A percentile compares a stretch with the other conserved stretches of the same genome.
phyloP scores from a whole-genome alignment of 768 basidiomycete genomes.

The Cystofilobasidium bisporidii region DNA sequence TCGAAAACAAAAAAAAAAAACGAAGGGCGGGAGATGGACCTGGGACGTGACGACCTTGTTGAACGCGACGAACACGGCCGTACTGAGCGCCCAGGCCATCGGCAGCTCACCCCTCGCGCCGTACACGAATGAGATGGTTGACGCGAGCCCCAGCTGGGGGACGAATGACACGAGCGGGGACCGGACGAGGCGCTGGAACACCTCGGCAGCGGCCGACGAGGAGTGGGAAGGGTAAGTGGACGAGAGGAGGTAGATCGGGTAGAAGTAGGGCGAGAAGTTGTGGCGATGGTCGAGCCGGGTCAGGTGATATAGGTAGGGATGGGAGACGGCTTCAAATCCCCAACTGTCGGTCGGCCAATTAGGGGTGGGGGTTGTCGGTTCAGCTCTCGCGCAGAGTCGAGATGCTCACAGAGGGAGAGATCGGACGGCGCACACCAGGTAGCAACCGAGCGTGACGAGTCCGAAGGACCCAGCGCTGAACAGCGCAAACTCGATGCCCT shows the following conservation, averaged over 20 bases:
- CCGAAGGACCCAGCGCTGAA: conserved; percentile 55
- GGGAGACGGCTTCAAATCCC: conserved; percentile 83
- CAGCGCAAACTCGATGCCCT: conserved; percentile 51
- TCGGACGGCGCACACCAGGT: conserved; percentile 64
- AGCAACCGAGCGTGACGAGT: conserved; percentile 59
- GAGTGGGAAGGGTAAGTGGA: conserved; percentile 41
- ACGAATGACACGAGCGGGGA: conserved; percentile 71
- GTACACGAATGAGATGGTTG: conserved; percentile 65
- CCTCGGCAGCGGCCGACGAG: conserved; percentile 6
- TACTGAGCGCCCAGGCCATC: conserved; percentile 87
- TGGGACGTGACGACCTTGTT: conserved; percentile 99
- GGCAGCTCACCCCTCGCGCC: conserved; percentile 55
- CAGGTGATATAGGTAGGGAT: conserved; percentile 88
- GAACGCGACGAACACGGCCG: conserved; percentile 80
- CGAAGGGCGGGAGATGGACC: conserved; percentile 43
- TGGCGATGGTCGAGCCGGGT: conserved; percentile 89
- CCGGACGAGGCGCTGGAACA: conserved; percentile 32
- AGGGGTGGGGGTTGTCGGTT: too few relatives aligned
- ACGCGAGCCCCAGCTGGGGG: conserved; percentile 66
- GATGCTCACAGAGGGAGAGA: too few relatives aligned
- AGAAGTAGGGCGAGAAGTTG: conserved; percentile 97
- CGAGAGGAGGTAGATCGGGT: conserved; percentile 81
- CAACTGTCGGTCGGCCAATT: conserved; percentile 69
- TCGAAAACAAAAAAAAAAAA: background rate
- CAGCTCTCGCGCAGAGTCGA: too few relatives aligned